These are phyloP conservation scores for Neurospora pannonica DNA, from an alignment of 495 filamentous ascomycete genomes.

Conservation along the genomic window DNA sequence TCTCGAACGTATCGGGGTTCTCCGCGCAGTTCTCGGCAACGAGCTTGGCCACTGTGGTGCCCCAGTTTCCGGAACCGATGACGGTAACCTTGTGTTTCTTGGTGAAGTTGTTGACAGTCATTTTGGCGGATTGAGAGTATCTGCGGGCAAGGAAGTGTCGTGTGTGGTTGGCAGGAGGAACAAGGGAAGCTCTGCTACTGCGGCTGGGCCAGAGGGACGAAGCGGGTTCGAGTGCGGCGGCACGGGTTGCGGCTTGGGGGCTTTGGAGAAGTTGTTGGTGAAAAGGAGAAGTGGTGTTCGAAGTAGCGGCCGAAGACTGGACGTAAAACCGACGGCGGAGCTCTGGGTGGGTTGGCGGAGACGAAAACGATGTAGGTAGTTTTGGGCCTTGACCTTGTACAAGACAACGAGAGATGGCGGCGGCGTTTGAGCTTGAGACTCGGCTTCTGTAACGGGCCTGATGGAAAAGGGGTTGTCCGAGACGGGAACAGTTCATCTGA, in stretches of 20 bases:
- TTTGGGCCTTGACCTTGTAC: background rate
- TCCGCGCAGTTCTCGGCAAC: slow-evolving; percentile 80
- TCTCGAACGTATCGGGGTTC: slow-evolving; percentile 71
- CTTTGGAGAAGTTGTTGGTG: background rate
- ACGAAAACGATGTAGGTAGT: background rate
- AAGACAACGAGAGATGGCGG: background rate
- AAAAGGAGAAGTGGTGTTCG: background rate
- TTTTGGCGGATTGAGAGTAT: slow-evolving; percentile 17
- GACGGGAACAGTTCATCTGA: background rate
- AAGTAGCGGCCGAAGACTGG: background rate
- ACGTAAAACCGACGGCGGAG: background rate
- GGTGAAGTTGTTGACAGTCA: slow-evolving; percentile 20
- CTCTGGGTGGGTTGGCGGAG: background rate
- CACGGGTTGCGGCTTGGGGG: background rate
- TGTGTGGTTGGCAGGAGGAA: background rate
- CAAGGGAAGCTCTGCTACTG: background rate
- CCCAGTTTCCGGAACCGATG: slow-evolving; percentile 97
- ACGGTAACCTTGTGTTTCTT: slow-evolving; percentile 87
- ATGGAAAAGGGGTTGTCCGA: background rate
- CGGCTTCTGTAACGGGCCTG: background rate
- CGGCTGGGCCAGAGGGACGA: background rate
- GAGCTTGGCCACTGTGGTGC: slow-evolving; percentile 94
- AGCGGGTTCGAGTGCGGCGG: background rate
- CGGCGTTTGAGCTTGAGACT: background rate
- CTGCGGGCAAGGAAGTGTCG: slow-evolving; percentile 1